A percentile compares a stretch with the other conserved stretches of the same genome.
These are phyloP conservation scores for Leccinum broughii DNA, from an alignment of 768 basidiomycete genomes.

Conservation along the genomic window DNA sequence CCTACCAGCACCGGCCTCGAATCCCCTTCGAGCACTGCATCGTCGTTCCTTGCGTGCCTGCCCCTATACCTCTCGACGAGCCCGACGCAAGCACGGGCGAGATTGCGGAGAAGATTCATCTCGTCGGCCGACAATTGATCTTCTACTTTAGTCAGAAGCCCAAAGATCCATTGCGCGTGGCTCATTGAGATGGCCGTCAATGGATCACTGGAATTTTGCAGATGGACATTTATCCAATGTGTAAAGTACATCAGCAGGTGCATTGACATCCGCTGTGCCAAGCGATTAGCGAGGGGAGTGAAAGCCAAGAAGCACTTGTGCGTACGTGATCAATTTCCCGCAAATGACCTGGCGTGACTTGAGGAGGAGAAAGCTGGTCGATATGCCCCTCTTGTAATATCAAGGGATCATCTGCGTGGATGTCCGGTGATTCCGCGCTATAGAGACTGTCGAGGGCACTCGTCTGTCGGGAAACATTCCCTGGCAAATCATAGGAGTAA, in stretches of 20 bases:
- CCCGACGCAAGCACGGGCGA: slow-evolving; percentile 68
- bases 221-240: slow-evolving; percentile 71
- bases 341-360: slow-evolving; percentile 60
- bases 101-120: slow-evolving; percentile 70
- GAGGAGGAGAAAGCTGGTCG: slow-evolving; percentile 39
- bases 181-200: slow-evolving; percentile 47
- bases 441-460: background rate
- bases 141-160: slow-evolving; percentile 67
- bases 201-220: slow-evolving; percentile 44
- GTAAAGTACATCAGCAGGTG: slow-evolving; percentile 84
- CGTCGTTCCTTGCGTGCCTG: slow-evolving; percentile 21
- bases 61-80: slow-evolving; percentile 40
- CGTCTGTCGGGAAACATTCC: background rate
- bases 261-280: slow-evolving; percentile 58
- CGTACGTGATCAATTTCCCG: slow-evolving; percentile 66
- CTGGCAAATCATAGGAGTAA: background rate
- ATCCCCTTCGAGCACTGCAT: slow-evolving; percentile 8
- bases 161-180: slow-evolving; percentile 80
- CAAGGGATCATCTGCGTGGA: background rate
- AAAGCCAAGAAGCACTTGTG: background rate
- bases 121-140: slow-evolving; percentile 73
- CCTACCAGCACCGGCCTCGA: background rate
- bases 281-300: slow-evolving; percentile 11
- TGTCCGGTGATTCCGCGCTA: background rate
- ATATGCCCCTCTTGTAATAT: background rate